Evolutionary conservation across 768 basidiomycete genomes (phyloP).

Genomic region (Calvatia gigantea): DNA sequence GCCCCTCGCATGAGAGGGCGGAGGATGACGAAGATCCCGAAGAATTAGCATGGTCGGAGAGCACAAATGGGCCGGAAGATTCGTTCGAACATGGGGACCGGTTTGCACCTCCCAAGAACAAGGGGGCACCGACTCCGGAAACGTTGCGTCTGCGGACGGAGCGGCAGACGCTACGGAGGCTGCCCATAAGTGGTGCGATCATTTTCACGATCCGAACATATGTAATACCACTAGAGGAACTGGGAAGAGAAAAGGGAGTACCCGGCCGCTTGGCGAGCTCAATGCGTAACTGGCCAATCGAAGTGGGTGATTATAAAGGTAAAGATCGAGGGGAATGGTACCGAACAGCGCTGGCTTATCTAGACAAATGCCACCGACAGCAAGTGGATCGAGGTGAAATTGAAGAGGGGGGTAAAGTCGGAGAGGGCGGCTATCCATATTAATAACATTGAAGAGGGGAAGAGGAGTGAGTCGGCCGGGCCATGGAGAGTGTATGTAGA

Average conservation of each 20-base stretch:
- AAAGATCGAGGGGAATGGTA: constrained; percentile 29
- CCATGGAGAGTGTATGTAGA: neutral
- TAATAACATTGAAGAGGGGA: neutral
- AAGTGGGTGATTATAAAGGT: constrained; percentile 51
- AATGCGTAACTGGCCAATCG: constrained; percentile 61
- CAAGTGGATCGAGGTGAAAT: constrained; percentile 13
- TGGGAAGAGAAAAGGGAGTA: constrained; percentile 53
- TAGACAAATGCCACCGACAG: constrained; percentile 26
- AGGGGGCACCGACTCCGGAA: constrained; percentile 28
- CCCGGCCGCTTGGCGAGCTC: constrained; percentile 62
- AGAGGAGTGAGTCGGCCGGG: neutral
- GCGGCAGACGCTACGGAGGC: constrained; percentile 62
- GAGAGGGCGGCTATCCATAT: constrained; percentile 5
- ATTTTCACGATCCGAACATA: constrained; percentile 72
- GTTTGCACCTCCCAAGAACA: constrained; percentile 10
- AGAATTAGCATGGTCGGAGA: constrained; percentile 62
- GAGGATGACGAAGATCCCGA: constrained; percentile 47
- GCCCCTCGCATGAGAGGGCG: constrained; percentile 13
- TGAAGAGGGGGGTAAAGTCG: constrained; percentile 5
- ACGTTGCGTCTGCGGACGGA: constrained; percentile 57
- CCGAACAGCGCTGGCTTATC: constrained; percentile 30
- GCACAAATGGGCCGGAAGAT: constrained; percentile 54
- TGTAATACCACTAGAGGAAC: constrained; percentile 47
- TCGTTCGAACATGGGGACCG: constrained; percentile 26
- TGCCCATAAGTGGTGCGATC: constrained; percentile 60